Percentiles rank a stretch among this genome's conserved stretches.
These are phyloP conservation scores for Calonectria crousiana DNA, from an alignment of 2,329 filamentous ascomycete species.

Conservation along the genomic window DNA sequence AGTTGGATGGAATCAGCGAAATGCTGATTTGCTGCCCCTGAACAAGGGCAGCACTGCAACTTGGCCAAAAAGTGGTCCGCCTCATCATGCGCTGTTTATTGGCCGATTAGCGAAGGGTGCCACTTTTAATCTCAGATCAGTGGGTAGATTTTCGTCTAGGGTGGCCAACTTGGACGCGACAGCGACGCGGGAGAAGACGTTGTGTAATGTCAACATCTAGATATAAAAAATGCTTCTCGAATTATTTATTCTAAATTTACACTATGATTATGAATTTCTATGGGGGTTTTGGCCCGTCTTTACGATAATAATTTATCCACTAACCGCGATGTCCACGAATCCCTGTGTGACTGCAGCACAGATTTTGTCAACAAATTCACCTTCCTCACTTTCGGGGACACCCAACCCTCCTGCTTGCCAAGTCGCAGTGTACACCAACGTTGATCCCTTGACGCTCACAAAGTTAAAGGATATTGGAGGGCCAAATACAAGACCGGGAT, in stretches of 20 bases:
- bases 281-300: no score
- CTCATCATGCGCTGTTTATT: background rate
- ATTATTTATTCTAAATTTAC: background rate
- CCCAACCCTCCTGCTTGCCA: conserved; percentile 41
- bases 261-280: background rate
- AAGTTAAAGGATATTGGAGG: conserved; percentile 39
- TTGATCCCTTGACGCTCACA: conserved; percentile 33
- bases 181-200: background rate
- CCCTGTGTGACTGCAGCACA: conserved; percentile 27
- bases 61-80: background rate
- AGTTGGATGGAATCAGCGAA: background rate
- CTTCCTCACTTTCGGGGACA: conserved; percentile 30
- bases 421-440: conserved; percentile 38
- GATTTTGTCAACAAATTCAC: conserved; percentile 33
- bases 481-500: conserved; percentile 36
- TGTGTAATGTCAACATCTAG: no score
- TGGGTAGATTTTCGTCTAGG: background rate
- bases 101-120: background rate
- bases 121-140: background rate
- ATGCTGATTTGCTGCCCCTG: background rate
- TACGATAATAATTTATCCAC: background rate
- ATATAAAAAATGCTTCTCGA: background rate
- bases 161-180: background rate
- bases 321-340: conserved; percentile 26
- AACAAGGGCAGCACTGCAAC: background rate